Percentiles rank a stretch among this genome's conserved stretches.
phyloP scores from a whole-genome alignment of 768 basidiomycete species.

The Leccinum broughii region DNA sequence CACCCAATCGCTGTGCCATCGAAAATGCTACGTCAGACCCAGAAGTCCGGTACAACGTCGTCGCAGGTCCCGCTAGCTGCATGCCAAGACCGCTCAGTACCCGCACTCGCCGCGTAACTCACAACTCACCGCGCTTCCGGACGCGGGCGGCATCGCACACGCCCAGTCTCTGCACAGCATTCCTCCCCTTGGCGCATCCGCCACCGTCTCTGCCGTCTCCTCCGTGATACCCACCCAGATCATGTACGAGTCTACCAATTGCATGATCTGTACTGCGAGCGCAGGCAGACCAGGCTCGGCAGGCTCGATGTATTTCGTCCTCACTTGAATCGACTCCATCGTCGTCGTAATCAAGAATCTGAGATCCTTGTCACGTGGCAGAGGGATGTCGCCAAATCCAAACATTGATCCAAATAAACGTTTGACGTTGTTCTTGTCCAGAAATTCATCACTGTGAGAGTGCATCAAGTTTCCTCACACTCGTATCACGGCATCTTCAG shows the following conservation, averaged over 20 bases:
- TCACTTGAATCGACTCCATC: constrained; percentile 39
- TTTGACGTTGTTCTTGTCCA: too few species aligned
- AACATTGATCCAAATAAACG: too few species aligned
- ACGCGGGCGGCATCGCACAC: constrained; percentile 68
- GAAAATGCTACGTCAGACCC: constrained; percentile 62
- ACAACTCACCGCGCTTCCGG: constrained; percentile 26
- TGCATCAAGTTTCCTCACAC: not conserved
- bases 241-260: constrained; percentile 75
- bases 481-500: not conserved
- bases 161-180: constrained; percentile 75
- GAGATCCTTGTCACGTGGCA: constrained; percentile 23
- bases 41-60: constrained; percentile 62
- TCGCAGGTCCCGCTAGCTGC: constrained; percentile 41
- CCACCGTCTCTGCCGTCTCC: constrained; percentile 42
- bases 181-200: constrained; percentile 53
- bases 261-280: constrained; percentile 65
- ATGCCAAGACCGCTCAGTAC: constrained; percentile 2
- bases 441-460: not conserved
- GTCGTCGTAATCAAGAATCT: constrained; percentile 6
- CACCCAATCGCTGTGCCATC: constrained; percentile 83
- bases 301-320: constrained; percentile 50
- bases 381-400: too few species aligned
- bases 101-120: not conserved
- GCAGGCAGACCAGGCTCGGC: constrained; percentile 53
- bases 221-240: constrained; percentile 74